Evolutionary conservation across 2,329 filamentous ascomycete species (phyloP).

Genomic region (Apiospora saccharicola): DNA sequence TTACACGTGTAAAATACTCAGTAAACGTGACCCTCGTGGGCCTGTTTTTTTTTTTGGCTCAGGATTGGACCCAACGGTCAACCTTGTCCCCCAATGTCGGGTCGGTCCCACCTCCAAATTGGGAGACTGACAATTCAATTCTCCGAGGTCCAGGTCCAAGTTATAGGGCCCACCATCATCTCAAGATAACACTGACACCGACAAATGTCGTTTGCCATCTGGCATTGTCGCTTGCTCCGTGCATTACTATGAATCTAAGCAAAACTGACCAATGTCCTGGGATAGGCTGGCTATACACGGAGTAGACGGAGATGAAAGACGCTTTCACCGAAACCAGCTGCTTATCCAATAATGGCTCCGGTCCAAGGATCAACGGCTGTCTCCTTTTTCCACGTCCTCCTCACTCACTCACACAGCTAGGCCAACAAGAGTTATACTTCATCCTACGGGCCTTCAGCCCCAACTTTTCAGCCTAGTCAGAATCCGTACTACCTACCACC

Average conservation of each 20-base stretch:
- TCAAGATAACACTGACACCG: not conserved
- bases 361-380: not conserved
- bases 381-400: not conserved
- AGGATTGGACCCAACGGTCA: not conserved
- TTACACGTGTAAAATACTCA: not conserved
- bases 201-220: slow-evolving; percentile 3
- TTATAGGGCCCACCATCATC: not conserved
- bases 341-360: not conserved
- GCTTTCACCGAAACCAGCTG: not conserved
- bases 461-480: not conserved
- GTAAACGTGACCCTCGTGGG: slow-evolving; percentile 10
- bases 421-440: not conserved
- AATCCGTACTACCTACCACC: not conserved
- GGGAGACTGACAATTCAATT: not conserved
- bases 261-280: not conserved
- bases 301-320: slow-evolving; percentile 1
- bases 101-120: not conserved
- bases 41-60: not conserved
- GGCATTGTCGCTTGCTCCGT: slow-evolving; percentile 1
- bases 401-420: not conserved
- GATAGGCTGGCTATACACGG: slow-evolving; percentile 10
- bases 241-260: not conserved
- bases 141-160: slow-evolving; percentile 11
- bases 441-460: not conserved
- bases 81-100: not conserved